Percentiles rank a stretch among this genome's conserved stretches.
These are phyloP conservation scores for Clitopilus passeckerianus DNA, from an alignment of 768 basidiomycete genomes.

Conservation along the genomic window DNA sequence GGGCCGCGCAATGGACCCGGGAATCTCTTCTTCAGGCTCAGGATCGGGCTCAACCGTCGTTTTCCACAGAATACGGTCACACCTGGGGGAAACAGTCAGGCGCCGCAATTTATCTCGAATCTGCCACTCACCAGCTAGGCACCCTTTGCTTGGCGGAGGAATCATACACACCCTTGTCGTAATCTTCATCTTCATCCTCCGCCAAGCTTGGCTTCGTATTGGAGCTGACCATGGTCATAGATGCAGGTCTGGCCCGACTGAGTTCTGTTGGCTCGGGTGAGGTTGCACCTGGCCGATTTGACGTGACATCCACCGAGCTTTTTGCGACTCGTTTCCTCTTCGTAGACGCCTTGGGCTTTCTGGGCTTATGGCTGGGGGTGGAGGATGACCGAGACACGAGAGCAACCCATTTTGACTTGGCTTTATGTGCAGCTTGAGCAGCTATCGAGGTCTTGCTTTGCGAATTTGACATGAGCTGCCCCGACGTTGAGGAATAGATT, in stretches of 20 bases:
- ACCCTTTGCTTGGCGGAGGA: constrained; percentile 78
- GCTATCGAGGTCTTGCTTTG: constrained; percentile 32
- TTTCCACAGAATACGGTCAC: constrained; percentile 83
- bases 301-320: constrained; percentile 11
- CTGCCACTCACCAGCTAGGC: constrained; percentile 65
- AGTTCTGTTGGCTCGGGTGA: constrained; percentile 11
- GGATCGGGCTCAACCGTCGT: constrained; percentile 52
- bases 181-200: constrained; percentile 31
- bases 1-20: constrained; percentile 21
- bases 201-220: constrained; percentile 27
- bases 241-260: constrained; percentile 19
- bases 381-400: constrained; percentile 32
- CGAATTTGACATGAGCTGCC: constrained; percentile 21
- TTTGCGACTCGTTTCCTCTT: constrained; percentile 1
- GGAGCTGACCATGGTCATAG: constrained; percentile 24
- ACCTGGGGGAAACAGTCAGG: constrained; percentile 40
- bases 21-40: constrained; percentile 28
- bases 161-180: constrained; percentile 70
- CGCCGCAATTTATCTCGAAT: background rate
- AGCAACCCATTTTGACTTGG: constrained; percentile 50
- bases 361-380: constrained; percentile 7
- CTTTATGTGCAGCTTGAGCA: constrained; percentile 40
- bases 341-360: background rate
- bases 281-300: constrained; percentile 7
- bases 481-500: constrained; percentile 24